Evolutionary conservation across 2,329 filamentous ascomycete genomes (phyloP).

Genomic region (Taxawa tesnikishii): DNA sequence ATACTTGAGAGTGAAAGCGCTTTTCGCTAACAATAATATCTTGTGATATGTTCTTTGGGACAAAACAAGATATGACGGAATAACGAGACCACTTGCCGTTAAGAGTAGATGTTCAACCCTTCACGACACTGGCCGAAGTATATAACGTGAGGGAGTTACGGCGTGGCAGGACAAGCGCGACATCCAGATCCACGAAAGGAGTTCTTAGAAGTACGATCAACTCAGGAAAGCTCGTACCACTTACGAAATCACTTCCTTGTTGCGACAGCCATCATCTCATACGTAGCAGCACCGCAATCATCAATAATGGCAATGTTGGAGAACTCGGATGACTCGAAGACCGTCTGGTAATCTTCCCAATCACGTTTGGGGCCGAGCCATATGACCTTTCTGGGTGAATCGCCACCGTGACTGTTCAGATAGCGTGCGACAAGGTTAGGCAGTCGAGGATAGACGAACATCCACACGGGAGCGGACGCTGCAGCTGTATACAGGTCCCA

Average conservation of each 20-base stretch:
- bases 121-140: too few relatives aligned
- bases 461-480: slow-evolving; percentile 28
- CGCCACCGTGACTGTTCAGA: slow-evolving; percentile 20
- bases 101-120: too few relatives aligned
- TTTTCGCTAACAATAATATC: too few relatives aligned
- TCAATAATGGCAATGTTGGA: slow-evolving; percentile 7
- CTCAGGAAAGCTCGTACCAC: background rate
- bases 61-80: too few relatives aligned
- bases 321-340: slow-evolving; percentile 8
- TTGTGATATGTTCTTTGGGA: too few relatives aligned
- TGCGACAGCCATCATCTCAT: slow-evolving; percentile 13
- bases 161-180: too few relatives aligned
- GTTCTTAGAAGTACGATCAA: too few relatives aligned
- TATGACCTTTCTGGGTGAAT: slow-evolving; percentile 22
- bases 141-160: too few relatives aligned
- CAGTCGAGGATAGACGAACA: slow-evolving; percentile 44
- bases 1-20: too few relatives aligned
- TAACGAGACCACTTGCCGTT: too few relatives aligned
- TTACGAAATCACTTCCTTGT: background rate
- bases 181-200: too few relatives aligned
- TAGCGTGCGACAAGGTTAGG: slow-evolving; percentile 33
- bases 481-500: slow-evolving; percentile 31
- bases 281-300: slow-evolving; percentile 7
- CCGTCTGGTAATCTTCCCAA: slow-evolving; percentile 19
- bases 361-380: slow-evolving; percentile 32